Conservation (phyloP, 2,329 filamentous ascomycete genomes). For the Trichoderma oligosporum region DNA sequence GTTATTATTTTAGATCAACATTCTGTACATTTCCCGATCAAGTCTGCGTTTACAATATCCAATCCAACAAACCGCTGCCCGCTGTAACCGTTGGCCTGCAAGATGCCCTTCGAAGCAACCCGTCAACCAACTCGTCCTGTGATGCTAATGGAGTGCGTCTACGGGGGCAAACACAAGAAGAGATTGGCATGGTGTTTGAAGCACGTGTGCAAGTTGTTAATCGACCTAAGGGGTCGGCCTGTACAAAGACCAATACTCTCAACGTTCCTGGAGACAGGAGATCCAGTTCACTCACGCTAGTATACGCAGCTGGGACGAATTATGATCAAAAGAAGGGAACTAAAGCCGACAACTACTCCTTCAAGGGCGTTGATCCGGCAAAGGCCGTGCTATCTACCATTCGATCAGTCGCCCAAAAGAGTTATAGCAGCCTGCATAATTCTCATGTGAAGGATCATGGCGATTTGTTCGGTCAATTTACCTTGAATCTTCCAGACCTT, state of each 20-base stretch:
- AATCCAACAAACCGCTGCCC: slow-evolving; percentile 33
- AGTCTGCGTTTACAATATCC: slow-evolving; percentile 27
- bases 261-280: slow-evolving; percentile 17
- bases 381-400: slow-evolving; percentile 35
- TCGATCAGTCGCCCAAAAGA: slow-evolving; percentile 32
- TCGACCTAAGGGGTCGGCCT: not conserved
- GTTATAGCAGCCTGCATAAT: slow-evolving; percentile 30
- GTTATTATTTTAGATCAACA: slow-evolving; percentile 1
- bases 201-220: slow-evolving; percentile 8
- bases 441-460: slow-evolving; percentile 42
- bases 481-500: slow-evolving; percentile 43
- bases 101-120: slow-evolving; percentile 34
- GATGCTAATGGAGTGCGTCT: slow-evolving; percentile 10
- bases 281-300: slow-evolving; percentile 27
- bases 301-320: slow-evolving; percentile 39
- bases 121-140: slow-evolving; percentile 22
- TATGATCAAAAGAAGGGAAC: slow-evolving; percentile 50
- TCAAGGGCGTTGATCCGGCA: slow-evolving; percentile 45
- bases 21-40: slow-evolving; percentile 45
- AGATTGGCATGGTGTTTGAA: slow-evolving; percentile 15
- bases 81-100: slow-evolving; percentile 39
- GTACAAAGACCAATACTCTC: slow-evolving; percentile 26
- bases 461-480: slow-evolving; percentile 38
- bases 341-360: slow-evolving; percentile 41
- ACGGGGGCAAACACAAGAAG: not conserved